A percentile compares a stretch with the other conserved stretches of the same genome.
These are phyloP conservation scores for Neofusicoccum umdonicola DNA, from an alignment of 2,329 filamentous ascomycete species.

Conservation along the genomic window DNA sequence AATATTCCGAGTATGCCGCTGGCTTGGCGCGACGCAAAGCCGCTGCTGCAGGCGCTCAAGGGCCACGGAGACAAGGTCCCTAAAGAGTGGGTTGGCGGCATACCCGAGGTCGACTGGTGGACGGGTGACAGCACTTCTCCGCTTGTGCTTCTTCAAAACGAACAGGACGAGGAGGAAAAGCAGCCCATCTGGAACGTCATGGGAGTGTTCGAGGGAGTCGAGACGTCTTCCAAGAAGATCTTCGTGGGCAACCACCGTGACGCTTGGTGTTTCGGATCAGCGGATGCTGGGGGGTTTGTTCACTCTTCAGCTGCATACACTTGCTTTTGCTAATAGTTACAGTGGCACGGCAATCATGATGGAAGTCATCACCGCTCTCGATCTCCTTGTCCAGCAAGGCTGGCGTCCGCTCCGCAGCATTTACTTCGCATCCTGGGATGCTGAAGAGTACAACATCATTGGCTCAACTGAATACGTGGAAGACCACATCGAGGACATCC, in stretches of 20 bases:
- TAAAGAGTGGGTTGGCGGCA: constrained; percentile 70
- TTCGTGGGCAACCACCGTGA: constrained; percentile 93
- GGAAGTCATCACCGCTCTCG: constrained; percentile 82
- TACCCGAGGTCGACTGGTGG: constrained; percentile 79
- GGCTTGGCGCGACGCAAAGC: constrained; percentile 83
- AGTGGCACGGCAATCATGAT: constrained; percentile 89
- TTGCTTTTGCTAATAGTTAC: neutral
- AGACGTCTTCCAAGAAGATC: constrained; percentile 78
- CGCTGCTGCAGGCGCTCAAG: constrained; percentile 71
- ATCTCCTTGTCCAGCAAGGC: constrained; percentile 69
- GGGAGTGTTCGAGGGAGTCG: constrained; percentile 77
- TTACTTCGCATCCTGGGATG: constrained; percentile 97
- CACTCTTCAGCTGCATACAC: neutral
- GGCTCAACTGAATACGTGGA: constrained; percentile 96
- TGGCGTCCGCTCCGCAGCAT: constrained; percentile 95
- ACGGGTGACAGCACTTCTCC: constrained; percentile 69
- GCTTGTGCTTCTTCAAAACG: constrained; percentile 76
- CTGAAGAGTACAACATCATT: constrained; percentile 85
- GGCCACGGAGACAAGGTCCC: constrained; percentile 70
- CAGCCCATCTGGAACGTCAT: constrained; percentile 93
- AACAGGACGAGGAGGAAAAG: constrained; percentile 78
- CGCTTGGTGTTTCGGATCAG: constrained; percentile 84
- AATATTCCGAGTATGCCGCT: constrained; percentile 88
- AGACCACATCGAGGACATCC: constrained; percentile 70
- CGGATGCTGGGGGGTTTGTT: constrained; percentile 63